Conservation (phyloP, 495 filamentous ascomycete genomes). For the Cenococcum geophilum region DNA sequence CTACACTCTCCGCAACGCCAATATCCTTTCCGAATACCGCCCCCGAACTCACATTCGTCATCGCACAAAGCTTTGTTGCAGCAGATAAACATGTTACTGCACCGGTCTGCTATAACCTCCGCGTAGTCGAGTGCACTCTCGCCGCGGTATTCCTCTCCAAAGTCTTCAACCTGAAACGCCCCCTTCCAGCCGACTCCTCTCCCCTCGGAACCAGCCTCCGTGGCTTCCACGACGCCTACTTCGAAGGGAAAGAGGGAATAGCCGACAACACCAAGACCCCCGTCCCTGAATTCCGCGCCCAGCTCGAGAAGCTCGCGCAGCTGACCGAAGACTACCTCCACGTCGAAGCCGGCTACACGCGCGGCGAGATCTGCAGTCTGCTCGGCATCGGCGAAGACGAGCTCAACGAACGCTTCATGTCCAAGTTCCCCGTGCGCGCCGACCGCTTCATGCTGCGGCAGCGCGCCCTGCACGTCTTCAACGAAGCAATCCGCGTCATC, state of each 20-base stretch:
- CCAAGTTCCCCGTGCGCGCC: slow-evolving; percentile 79
- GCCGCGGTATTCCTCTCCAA: slow-evolving; percentile 72
- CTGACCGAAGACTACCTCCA: slow-evolving; percentile 58
- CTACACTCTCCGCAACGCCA: slow-evolving; percentile 65
- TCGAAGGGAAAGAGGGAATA: slow-evolving; percentile 53
- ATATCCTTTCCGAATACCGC: slow-evolving; percentile 77
- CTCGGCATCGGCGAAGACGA: slow-evolving; percentile 63
- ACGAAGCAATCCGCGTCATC: slow-evolving; percentile 79
- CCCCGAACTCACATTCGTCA: slow-evolving; percentile 82
- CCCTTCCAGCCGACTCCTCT: slow-evolving; percentile 68
- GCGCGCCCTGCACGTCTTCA: slow-evolving; percentile 83
- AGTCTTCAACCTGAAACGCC: slow-evolving; percentile 48
- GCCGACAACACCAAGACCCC: slow-evolving; percentile 39
- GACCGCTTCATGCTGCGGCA: slow-evolving; percentile 82
- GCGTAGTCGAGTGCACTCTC: slow-evolving; percentile 89
- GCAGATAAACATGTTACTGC: slow-evolving; percentile 92
- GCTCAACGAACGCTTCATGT: slow-evolving; percentile 67
- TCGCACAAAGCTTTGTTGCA: slow-evolving; percentile 88
- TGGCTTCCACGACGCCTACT: slow-evolving; percentile 79
- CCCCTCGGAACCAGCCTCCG: slow-evolving; percentile 79
- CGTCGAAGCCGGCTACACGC: slow-evolving; percentile 76
- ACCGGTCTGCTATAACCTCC: slow-evolving; percentile 90
- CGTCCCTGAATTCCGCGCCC: slow-evolving; percentile 48
- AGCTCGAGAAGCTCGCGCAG: slow-evolving; percentile 63
- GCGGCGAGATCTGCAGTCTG: slow-evolving; percentile 73